Conservation (phyloP, 805 yeast species). For the Cyberlindnera meyerae region DNA sequence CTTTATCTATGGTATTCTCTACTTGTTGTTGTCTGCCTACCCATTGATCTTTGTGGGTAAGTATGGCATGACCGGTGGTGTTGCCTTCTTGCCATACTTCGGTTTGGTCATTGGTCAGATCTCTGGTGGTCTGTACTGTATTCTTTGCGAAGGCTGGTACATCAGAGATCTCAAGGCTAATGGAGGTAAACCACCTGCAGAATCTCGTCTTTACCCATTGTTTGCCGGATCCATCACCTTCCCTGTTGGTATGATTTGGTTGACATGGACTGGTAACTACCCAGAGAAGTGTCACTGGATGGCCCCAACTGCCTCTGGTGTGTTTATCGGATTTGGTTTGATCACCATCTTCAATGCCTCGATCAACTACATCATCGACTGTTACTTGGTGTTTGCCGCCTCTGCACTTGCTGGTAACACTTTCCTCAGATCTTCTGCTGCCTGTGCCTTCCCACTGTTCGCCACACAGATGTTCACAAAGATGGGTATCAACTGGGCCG, state of each 20-base stretch:
- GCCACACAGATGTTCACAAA: conserved; percentile 64
- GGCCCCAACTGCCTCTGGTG: conserved; percentile 66
- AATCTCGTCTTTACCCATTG: conserved; percentile 74
- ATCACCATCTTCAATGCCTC: conserved; percentile 64
- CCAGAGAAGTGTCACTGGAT: conserved; percentile 71
- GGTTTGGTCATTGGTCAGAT: conserved; percentile 67
- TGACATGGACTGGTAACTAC: conserved; percentile 84
- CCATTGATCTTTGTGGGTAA: conserved; percentile 64
- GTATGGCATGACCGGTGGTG: conserved; percentile 60
- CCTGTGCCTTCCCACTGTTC: conserved; percentile 69
- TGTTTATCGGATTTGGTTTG: conserved; percentile 63
- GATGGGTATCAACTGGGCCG: conserved; percentile 78
- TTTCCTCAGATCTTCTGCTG: conserved; percentile 61
- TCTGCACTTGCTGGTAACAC: conserved; percentile 76
- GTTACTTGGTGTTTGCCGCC: conserved; percentile 68
- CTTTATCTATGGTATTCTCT: conserved; percentile 75
- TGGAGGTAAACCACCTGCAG: conserved; percentile 65
- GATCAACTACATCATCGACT: conserved; percentile 67
- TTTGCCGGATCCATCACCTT: conserved; percentile 65
- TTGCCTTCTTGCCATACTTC: conserved; percentile 73
- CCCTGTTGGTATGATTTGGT: conserved; percentile 79
- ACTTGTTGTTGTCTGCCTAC: conserved; percentile 67
- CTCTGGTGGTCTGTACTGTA: conserved; percentile 49
- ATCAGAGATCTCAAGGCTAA: conserved; percentile 42
- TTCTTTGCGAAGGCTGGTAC: conserved; percentile 51